Evolutionary conservation across 1,139 yeast species (phyloP).

Genomic region (Suhomyces choctaworum): DNA sequence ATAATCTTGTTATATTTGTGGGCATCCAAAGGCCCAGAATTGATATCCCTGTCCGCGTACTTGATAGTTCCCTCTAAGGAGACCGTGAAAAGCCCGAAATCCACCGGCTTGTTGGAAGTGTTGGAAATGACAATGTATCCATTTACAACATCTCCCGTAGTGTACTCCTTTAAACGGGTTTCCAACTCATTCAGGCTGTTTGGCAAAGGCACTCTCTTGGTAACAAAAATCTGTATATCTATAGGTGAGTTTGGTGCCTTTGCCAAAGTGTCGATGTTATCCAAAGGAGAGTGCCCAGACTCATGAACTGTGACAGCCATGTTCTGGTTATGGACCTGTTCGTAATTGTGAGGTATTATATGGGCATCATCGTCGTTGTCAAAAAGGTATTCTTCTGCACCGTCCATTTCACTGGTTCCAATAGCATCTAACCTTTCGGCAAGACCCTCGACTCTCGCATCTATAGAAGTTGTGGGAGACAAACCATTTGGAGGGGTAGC

Average conservation of each 20-base stretch:
- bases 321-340: constrained; percentile 18
- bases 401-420: constrained; percentile 5
- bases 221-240: constrained; percentile 45
- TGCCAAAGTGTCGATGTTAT: constrained; percentile 44
- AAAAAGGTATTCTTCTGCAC: constrained; percentile 21
- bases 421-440: constrained; percentile 14
- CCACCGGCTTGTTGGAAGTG: constrained; percentile 38
- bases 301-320: constrained; percentile 26
- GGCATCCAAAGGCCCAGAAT: constrained; percentile 17
- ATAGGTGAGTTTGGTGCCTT: constrained; percentile 39
- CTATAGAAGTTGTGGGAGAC: constrained; percentile 18
- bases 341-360: constrained; percentile 11
- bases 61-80: constrained; percentile 50
- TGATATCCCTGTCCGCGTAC: constrained; percentile 29
- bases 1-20: constrained; percentile 32
- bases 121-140: constrained; percentile 36
- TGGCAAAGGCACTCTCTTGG: constrained; percentile 44
- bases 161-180: constrained; percentile 46
- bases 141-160: constrained; percentile 33
- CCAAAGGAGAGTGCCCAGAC: constrained; percentile 46
- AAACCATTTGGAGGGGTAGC: constrained; percentile 27
- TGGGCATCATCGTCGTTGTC: constrained; percentile 17
- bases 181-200: constrained; percentile 37
- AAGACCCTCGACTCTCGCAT: constrained; percentile 1
- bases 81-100: constrained; percentile 48